Conservation (phyloP, 257 asterid genomes). For the Fraxinus americana region DNA sequence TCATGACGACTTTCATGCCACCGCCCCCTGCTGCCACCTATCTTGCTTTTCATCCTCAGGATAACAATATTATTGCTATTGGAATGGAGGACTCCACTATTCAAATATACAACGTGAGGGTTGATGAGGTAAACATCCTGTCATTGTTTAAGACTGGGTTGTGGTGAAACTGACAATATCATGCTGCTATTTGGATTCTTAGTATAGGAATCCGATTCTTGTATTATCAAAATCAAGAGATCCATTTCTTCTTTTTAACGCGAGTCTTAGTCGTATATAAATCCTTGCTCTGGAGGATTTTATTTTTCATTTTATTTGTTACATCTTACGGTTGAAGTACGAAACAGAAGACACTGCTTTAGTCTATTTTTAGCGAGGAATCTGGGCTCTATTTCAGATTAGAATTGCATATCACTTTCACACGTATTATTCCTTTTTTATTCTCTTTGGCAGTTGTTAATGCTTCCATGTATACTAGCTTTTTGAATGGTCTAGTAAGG, state of each 20-base stretch:
- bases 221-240: not conserved
- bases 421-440: not conserved
- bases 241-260: not conserved
- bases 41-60: conserved; percentile 94
- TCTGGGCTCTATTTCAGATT: not conserved
- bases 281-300: not conserved
- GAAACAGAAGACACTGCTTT: not conserved
- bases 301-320: no score
- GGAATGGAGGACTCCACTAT: conserved; percentile 95
- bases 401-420: not conserved
- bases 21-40: conserved; percentile 98
- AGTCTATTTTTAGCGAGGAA: not conserved
- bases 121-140: conserved; percentile 72
- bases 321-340: not conserved
- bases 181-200: conserved; percentile 18
- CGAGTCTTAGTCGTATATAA: not conserved
- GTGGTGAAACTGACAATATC: conserved; percentile 2
- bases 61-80: conserved; percentile 84
- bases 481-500: not conserved
- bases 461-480: not conserved
- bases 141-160: conserved; percentile 9
- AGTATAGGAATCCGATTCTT: conserved; percentile 8
- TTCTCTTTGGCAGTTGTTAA: not conserved
- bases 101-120: conserved; percentile 87
- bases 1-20: conserved; percentile 98